Evolutionary conservation across 257 asterid species (phyloP), one percentile per base, ranked within the genome.

Genomic region (Solanum rostratum): DNA sequence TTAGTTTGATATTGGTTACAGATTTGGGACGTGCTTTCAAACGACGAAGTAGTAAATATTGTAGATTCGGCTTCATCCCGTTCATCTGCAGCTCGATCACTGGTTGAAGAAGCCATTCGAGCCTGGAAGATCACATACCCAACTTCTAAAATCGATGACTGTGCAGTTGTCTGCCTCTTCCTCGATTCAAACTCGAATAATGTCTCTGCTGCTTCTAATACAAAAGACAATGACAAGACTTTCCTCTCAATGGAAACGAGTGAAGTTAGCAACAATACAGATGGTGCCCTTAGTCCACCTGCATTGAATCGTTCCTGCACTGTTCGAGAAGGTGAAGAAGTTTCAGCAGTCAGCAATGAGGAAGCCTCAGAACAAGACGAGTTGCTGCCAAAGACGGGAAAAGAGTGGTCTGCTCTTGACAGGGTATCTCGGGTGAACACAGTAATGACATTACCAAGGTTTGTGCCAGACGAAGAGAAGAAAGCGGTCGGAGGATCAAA

Each of bases 11-110:
- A 10, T 55, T 41, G 81, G 10, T 70, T 14, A 80, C 90, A 91
- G 95, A 88, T 92, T 65, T 92, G 95, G 94, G 95, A 91, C 24
- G 95, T 92, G 3, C 92, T 92, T 43, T 85, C 95, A 1, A 92
- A 92, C 57, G 74, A 90, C 43, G 91, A 90, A 84, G 94, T 92
- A 83, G 94, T 92, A 49, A 85, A 59, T 18, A 91, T 91, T n/a
- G 94, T 91, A 68, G 85, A 87, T 71, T 87, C 91, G 10, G 89
- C 93, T 71, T 80, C 91, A 10, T 57, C 90, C 13, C 93, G 89
- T 46, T 84, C 93, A 37, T 43, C 85, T 62, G 92, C 92, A 79
- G 89, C 95, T 83, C 87, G 93, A 81, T 79, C 86, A 18, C 80
- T 91, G 55, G 95, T 92, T 30, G 88, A 92, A 82, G 43, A 87